Evolutionary conservation across 306 rosid genomes (phyloP), one percentile per base, ranked within the genome.

Genomic region (Quillaja saponaria): DNA sequence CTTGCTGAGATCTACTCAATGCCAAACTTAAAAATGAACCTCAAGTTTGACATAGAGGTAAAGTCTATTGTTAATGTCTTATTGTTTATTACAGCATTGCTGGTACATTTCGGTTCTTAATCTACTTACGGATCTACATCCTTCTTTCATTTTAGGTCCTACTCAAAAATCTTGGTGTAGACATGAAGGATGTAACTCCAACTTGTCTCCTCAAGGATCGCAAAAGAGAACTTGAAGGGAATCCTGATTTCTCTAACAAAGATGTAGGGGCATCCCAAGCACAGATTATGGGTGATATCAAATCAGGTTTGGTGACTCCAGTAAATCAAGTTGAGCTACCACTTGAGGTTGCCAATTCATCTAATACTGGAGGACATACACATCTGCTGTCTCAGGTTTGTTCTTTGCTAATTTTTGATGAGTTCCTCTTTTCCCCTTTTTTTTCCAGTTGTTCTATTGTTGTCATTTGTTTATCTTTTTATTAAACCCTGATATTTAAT

Each of bases 1-100:
- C 97, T 94, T 61, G 90, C 82, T 66, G 99, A 94, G 84, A 90
- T 94, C 59, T 94, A 87, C 85, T 94, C 96, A 71, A 90, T 94
- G 99, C 97, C 95, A 51, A 94, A 94, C 83, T 85, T 94, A 78
- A 94, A 94, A 74, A 90, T 94, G 99, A 94, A 94, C 74, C 95
- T 94, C 54, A 94, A 94, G 88, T 94, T 94, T 83, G 99, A 90
- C 76, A 94, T 94, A 17, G 99, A 94, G 95, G 99, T 89, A 77
- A 1, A 28, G 14, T 13, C 10, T 48, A 38, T 17, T 1, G 42
- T 66, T 69, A 34, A 8, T 62, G 10, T 39, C 7, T 49, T 52
- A 13, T 57, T 63, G 65, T 38, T 55, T 18, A 31, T 17, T 62
- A 33, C 20, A 37, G 19, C 66, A 13, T 75, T 17, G 28, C 64